phyloP scores from a whole-genome alignment of 768 basidiomycete genomes.

The Xerocomus brunneocitrinus region DNA sequence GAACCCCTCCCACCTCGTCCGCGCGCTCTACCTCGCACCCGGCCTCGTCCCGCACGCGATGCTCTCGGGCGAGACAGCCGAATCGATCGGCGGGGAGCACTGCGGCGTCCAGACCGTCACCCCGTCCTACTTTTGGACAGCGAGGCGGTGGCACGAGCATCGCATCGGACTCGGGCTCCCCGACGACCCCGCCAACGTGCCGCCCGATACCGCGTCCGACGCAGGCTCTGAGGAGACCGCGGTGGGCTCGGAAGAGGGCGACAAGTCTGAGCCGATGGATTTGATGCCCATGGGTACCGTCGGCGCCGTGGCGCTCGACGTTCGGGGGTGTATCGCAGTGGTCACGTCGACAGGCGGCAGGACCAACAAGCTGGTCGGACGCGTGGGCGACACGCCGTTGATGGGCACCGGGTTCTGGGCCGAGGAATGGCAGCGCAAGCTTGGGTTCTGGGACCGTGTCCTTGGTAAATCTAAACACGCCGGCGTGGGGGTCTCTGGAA shows the following conservation, averaged over 20 bases:
- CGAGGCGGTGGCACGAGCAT: constrained; percentile 73
- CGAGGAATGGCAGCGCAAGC: constrained; percentile 59
- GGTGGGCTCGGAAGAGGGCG: constrained; percentile 2
- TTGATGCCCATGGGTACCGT: constrained; percentile 73
- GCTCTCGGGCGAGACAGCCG: constrained; percentile 63
- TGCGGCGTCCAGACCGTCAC: constrained; percentile 60
- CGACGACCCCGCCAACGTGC: constrained; percentile 51
- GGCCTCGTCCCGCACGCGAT: constrained; percentile 60
- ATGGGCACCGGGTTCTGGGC: constrained; percentile 84
- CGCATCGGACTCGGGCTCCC: constrained; percentile 68
- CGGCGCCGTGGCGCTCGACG: constrained; percentile 78
- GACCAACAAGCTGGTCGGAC: constrained; percentile 80
- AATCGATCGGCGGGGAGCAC: constrained; percentile 48
- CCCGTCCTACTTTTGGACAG: constrained; percentile 76
- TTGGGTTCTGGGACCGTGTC: constrained; percentile 35
- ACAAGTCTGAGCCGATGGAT: constrained; percentile 39
- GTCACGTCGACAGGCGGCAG: constrained; percentile 78
- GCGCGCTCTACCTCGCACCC: constrained; percentile 68
- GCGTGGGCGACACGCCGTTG: constrained; percentile 78
- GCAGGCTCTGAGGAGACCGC: not conserved
- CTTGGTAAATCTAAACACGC: constrained; percentile 29
- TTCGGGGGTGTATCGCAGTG: constrained; percentile 64
- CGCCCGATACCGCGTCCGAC: constrained; percentile 11
- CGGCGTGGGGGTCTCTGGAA: constrained; percentile 76
- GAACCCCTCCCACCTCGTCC: constrained; percentile 71